Evolutionary conservation across 2,329 filamentous ascomycete genomes (phyloP), one percentile per base, ranked within the genome.

Genomic region (Curvularia verruculosa): DNA sequence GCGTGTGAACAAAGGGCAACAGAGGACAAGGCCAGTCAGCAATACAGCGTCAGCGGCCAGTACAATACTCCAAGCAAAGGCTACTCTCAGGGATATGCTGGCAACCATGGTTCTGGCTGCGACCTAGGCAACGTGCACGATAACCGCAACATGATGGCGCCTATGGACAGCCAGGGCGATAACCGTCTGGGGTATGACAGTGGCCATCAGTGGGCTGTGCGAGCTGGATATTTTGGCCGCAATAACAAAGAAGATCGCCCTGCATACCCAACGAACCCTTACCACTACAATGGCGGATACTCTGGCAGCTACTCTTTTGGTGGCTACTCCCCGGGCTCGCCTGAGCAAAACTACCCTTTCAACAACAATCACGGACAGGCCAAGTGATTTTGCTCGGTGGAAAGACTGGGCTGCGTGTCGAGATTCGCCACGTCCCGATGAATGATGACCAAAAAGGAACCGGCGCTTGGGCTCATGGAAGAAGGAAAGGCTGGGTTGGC

Each of bases 181-280:
- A 31, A 52, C 37, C 66, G 58, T 28, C 52, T 48, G 29, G 60
- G 58, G 28, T 66, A 65, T 36, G 55, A 60, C 45, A 58, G 36
- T 28, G 50, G 57, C 36, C 58, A 62, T 28, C 58, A 63, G 31
- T 68, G 64, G 66, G 50, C 58, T 37, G 46, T 51, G 8, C 63
- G 56, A 37, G 36, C 45, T 28, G 59, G 45, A 3, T 66, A 62
- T 8, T 48, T 57, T 8, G 56, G 56, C 41, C 67, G 66, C 49
- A 60, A 65, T n/a, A 60, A 48, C 51, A 72, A 65, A 50, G 68
- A 71, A 34, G 64, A 67, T 13, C 58, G 60, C 13, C 39, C 59
- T 47, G 59, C 60, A 10, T 68, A 68, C 52, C 57, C 59, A 18
- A 53, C 61, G 18, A 68, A 68, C 46, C 68, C 67, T 18, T 72